Evolutionary conservation across 2,329 filamentous ascomycete species (phyloP).

Genomic region (Fusarium proliferatum): DNA sequence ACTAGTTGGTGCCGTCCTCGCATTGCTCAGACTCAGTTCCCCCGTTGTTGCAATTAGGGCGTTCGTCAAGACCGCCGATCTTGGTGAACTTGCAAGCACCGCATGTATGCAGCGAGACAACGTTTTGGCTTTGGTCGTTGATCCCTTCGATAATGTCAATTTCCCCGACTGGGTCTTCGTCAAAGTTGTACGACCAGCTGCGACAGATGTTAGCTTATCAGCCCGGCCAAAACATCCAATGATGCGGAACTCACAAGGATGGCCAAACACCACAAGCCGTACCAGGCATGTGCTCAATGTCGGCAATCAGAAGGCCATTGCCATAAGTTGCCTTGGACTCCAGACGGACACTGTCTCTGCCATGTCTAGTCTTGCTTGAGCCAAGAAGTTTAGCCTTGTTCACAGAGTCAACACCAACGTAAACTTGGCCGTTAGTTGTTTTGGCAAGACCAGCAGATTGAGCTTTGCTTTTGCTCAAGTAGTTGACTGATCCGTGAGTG

Average conservation of each 20-base stretch:
- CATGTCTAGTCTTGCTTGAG: slow-evolving; percentile 36
- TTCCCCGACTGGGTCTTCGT: slow-evolving; percentile 60
- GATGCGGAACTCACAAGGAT: slow-evolving; percentile 20
- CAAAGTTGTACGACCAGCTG: slow-evolving; percentile 22
- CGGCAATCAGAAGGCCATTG: slow-evolving; percentile 72
- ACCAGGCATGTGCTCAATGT: slow-evolving; percentile 36
- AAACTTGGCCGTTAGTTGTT: neutral
- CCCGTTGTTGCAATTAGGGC: slow-evolving; percentile 60
- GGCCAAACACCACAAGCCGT: slow-evolving; percentile 36
- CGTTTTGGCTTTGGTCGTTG: slow-evolving; percentile 66
- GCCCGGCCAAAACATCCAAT: fast-evolving
- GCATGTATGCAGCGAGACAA: slow-evolving; percentile 72
- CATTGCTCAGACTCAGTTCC: slow-evolving; percentile 30
- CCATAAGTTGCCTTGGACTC: slow-evolving; percentile 70
- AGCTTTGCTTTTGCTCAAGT: slow-evolving; percentile 50
- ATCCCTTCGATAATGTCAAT: slow-evolving; percentile 82
- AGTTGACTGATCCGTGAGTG: slow-evolving; percentile 75
- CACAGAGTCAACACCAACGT: slow-evolving; percentile 1
- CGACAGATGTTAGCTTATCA: neutral
- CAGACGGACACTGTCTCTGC: slow-evolving; percentile 70
- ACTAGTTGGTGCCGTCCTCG: slow-evolving; percentile 32
- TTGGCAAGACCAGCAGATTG: slow-evolving; percentile 45
- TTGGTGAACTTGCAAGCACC: slow-evolving; percentile 58
- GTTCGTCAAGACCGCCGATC: slow-evolving; percentile 55
- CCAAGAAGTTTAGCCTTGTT: slow-evolving; percentile 26